A percentile compares a stretch with the other conserved stretches of the same genome.
phyloP scores from a whole-genome alignment of 768 basidiomycete genomes.

The Russula sp. region DNA sequence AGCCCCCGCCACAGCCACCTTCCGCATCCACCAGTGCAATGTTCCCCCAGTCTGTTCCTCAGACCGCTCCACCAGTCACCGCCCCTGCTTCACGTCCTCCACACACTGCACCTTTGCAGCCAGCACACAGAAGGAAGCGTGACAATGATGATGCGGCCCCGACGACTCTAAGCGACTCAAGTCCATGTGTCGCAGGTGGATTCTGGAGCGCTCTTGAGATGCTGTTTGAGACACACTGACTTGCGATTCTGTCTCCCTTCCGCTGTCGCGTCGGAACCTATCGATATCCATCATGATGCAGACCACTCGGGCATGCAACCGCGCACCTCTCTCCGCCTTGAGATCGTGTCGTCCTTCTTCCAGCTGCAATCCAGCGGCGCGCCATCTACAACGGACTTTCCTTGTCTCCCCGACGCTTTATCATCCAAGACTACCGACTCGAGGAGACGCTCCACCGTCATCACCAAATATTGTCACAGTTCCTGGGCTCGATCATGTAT shows the following conservation, averaged over 20 bases:
- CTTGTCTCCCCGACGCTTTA: background rate
- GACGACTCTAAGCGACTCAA: too few species aligned
- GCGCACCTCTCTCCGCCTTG: background rate
- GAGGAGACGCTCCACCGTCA: too few species aligned
- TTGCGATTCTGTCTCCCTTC: too few species aligned
- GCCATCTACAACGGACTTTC: background rate
- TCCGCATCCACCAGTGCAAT: background rate
- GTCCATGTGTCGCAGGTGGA: too few species aligned
- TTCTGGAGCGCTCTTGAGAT: too few species aligned
- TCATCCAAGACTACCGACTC: background rate
- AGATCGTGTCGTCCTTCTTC: background rate
- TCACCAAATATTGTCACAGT: too few species aligned
- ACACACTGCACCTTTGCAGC: background rate
- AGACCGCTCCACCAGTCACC: background rate
- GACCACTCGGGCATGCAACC: background rate
- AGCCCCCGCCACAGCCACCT: conserved; percentile 16
- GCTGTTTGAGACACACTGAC: too few species aligned
- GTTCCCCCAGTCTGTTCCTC: conserved; percentile 4
- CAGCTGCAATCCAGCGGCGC: background rate
- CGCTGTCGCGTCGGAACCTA: too few species aligned
- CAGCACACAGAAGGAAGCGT: conserved; percentile 23
- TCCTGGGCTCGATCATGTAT: too few species aligned
- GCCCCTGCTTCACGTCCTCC: conserved; percentile 8
- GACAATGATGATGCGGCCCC: too few species aligned
- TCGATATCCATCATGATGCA: conserved; percentile 1